phyloP scores from a whole-genome alignment of 805 yeast species.

The Ogataea parapolymorpha region DNA sequence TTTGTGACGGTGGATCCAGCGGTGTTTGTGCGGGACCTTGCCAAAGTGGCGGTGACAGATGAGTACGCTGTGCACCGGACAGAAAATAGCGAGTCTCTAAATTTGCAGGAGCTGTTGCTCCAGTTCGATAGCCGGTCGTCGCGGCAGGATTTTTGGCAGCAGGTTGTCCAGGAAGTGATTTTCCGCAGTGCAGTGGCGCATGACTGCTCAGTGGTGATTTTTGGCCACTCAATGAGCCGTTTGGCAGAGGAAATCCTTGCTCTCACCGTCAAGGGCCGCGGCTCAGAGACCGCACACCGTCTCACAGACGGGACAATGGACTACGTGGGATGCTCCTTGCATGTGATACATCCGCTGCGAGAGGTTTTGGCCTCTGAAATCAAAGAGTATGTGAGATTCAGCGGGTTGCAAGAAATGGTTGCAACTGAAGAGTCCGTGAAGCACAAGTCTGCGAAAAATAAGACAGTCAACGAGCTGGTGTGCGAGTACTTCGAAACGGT shows the following conservation, averaged over 20 bases:
- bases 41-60: constrained; percentile 14
- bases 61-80: constrained; percentile 15
- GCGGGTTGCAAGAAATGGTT: constrained; percentile 36
- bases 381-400: constrained; percentile 47
- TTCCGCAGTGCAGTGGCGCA: constrained; percentile 42
- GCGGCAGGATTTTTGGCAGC: constrained; percentile 54
- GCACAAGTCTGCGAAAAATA: constrained; percentile 54
- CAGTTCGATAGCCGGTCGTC: constrained; percentile 55
- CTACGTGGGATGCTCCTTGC: constrained; percentile 33
- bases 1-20: constrained; percentile 42
- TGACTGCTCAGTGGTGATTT: constrained; percentile 54
- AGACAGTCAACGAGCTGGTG: constrained; percentile 79
- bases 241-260: constrained; percentile 79
- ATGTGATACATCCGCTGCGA: constrained; percentile 65
- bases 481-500: constrained; percentile 66
- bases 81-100: neutral
- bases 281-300: constrained; percentile 55
- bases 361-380: constrained; percentile 74
- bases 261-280: constrained; percentile 83
- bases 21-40: constrained; percentile 35
- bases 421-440: constrained; percentile 20
- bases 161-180: constrained; percentile 47
- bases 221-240: constrained; percentile 79
- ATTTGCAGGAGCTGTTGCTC: constrained; percentile 35
- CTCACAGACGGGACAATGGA: constrained; percentile 44